Base-by-base conservation (phyloP, 805 yeast species). In the Saccharomycopsis microspora region DNA sequence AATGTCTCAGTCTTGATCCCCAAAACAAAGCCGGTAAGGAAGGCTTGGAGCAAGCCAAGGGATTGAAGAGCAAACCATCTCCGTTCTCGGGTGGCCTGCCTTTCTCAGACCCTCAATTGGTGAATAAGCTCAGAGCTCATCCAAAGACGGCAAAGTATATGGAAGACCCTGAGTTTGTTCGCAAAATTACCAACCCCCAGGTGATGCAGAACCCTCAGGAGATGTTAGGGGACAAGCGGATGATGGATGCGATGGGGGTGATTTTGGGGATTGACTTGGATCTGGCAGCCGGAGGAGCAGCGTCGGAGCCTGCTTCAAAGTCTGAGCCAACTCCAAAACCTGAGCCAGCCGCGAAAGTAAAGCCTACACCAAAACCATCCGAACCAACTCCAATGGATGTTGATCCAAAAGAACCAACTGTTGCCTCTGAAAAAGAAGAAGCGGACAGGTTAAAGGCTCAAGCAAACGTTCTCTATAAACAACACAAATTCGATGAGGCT, bases 401-500 rank as follows among this genome's bases (percentile, higher is more conserved):
- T 5, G 43, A 10, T 5, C 3, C 46, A 31, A 41, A 40, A 38
- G 64, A 60, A 43, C 65, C 70, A 41, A 71, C 63, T 53, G 57
- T 62, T 29, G 36, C 36, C 8, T 44, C 52, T 50, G 55, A 54
- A 45, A 59, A 60, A 31, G 64, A 56, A 19, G 67, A 69, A 46
- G 89, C 94, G 34, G 85, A 80, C 54, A 74, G 69, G 10, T 80
- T 75, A 52, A 93, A 93, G 64, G 83, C 84, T 4, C 77, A 80
- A 64, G 99, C 97, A 55, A 93, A 93, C 68, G 70, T 74, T 44
- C 70, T 85, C 42, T 93, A 93, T 74, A 93, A 93, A 67, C 71
- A 80, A 55, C 84, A 83, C 63, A 72, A 88, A 60, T 93, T 93
- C 56, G 96, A 87, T 60, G 95, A 83, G 60, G 98, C 99, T 41